phyloP scores from a whole-genome alignment of 78 protist genomes.

The Dictyostelium firmibasis region DNA sequence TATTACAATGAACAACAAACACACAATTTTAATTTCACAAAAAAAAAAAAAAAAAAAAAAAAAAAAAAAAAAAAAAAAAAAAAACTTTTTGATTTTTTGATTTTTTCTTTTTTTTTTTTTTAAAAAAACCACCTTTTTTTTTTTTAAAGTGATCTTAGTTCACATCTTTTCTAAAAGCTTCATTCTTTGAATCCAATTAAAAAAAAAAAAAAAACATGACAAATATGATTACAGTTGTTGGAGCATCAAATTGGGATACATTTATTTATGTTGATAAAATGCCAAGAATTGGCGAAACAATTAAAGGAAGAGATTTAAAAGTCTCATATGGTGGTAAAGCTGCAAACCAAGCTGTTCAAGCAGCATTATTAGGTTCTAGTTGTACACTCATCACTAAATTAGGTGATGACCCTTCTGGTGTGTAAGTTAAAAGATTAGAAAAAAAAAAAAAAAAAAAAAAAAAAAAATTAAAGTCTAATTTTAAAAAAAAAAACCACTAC shows the following conservation, averaged over 20 bases:
- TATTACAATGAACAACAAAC: too few species aligned
- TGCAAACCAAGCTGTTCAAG: constrained; percentile 81
- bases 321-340: constrained; percentile 77
- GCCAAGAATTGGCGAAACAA: constrained; percentile 78
- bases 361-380: constrained; percentile 42
- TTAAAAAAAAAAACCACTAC: too few species aligned
- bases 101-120: too few species aligned
- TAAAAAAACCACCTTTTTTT: not conserved
- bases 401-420: constrained; percentile 71
- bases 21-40: not conserved
- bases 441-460: too few species aligned
- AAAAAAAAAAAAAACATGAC: not conserved
- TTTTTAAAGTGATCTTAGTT: too few species aligned
- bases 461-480: not conserved
- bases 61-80: too few species aligned
- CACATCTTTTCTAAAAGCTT: not conserved
- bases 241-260: constrained; percentile 79
- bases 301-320: constrained; percentile 63
- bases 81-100: too few species aligned
- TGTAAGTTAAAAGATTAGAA: not conserved
- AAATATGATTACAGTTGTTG: constrained; percentile 37
- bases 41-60: too few species aligned
- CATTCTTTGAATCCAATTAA: too few species aligned
- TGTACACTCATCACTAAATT: constrained; percentile 55
- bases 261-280: constrained; percentile 45